These are phyloP conservation scores for Chaetomiaceae sp. DNA, from an alignment of 2,329 filamentous ascomycete genomes.

Conservation along the genomic window DNA sequence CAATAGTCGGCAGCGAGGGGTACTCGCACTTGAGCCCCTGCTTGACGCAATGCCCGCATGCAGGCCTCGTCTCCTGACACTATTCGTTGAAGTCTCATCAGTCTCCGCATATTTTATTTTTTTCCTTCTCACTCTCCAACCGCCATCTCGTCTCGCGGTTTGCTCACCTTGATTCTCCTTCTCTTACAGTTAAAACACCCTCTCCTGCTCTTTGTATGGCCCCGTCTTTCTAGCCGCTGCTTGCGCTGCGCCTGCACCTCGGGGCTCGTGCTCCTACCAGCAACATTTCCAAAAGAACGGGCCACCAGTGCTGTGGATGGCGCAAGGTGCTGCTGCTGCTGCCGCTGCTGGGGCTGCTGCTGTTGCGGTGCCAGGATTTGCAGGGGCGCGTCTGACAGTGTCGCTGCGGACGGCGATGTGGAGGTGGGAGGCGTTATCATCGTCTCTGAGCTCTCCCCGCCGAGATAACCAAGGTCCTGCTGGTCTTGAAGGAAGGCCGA, in stretches of 20 bases:
- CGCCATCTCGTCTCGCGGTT: not conserved
- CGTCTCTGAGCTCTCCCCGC: conserved; percentile 28
- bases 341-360: not conserved
- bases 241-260: conserved; percentile 21
- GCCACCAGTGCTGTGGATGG: not conserved
- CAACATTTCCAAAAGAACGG: not conserved
- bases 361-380: not conserved
- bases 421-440: conserved; percentile 28
- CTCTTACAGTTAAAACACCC: conserved; percentile 67
- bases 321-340: not conserved
- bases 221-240: conserved; percentile 50
- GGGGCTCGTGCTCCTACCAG: conserved; percentile 10
- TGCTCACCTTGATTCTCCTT: conserved; percentile 56
- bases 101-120: not conserved
- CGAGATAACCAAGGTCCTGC: conserved; percentile 26
- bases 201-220: conserved; percentile 61
- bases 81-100: conserved; percentile 29
- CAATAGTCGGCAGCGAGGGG: conserved; percentile 47
- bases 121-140: not conserved
- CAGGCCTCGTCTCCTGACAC: conserved; percentile 62
- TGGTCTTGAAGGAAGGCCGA: conserved; percentile 35
- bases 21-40: conserved; percentile 61
- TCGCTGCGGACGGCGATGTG: conserved; percentile 22
- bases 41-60: conserved; percentile 60
- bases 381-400: not conserved